Conservation (phyloP, 1,139 yeast species). For the Suhomyces bokatorum region DNA sequence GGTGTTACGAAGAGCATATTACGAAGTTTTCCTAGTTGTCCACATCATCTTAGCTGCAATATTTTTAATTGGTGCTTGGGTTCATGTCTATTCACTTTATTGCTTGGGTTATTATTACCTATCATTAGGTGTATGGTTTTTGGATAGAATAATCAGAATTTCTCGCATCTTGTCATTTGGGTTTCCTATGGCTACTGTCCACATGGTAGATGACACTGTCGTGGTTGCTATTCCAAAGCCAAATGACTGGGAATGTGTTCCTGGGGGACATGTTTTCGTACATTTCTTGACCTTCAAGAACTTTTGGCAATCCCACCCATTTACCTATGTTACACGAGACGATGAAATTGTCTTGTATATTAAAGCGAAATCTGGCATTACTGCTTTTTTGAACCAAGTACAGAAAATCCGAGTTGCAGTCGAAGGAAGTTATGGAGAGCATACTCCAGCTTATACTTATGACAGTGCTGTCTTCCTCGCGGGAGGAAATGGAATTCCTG, state of each 20-base stretch:
- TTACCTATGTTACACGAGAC: conserved; percentile 49
- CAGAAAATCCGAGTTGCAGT: conserved; percentile 23
- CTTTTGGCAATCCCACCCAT: conserved; percentile 77
- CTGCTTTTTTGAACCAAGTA: conserved; percentile 33
- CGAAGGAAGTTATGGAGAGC: conserved; percentile 28
- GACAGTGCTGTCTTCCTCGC: conserved; percentile 27
- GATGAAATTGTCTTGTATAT: conserved; percentile 36
- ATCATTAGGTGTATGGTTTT: conserved; percentile 43
- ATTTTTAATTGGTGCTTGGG: conserved; percentile 44
- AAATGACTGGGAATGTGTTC: conserved; percentile 43
- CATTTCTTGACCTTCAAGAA: conserved; percentile 53
- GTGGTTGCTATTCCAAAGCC: conserved; percentile 44
- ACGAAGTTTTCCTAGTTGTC: conserved; percentile 43
- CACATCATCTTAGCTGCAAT: conserved; percentile 45
- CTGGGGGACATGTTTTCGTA: conserved; percentile 67
- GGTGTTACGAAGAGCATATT: conserved; percentile 40
- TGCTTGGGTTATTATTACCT: conserved; percentile 42
- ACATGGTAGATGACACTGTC: conserved; percentile 40
- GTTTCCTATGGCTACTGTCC: conserved; percentile 36
- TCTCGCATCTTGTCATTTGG: conserved; percentile 39
- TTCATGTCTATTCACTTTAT: conserved; percentile 41
- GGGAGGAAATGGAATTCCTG: conserved; percentile 32
- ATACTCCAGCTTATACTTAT: conserved; percentile 20
- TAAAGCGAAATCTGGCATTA: conserved; percentile 49
- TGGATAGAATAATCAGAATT: conserved; percentile 44